A percentile compares a stretch with the other conserved stretches of the same genome.
Conservation (phyloP, 495 filamentous ascomycete species). For the Talaromyces borbonicus region DNA sequence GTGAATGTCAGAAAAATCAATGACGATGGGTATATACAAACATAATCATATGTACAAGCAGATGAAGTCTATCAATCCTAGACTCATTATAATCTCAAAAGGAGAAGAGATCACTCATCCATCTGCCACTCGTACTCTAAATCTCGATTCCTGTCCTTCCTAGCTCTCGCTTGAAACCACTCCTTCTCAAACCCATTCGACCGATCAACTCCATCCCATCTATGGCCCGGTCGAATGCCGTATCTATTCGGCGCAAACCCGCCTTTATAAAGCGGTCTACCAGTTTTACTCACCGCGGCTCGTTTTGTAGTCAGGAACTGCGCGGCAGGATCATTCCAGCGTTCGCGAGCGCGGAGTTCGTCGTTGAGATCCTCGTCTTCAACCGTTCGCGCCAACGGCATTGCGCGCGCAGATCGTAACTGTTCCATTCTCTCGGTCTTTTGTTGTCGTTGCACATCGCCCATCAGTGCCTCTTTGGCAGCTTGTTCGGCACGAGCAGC, state of each 20-base stretch:
- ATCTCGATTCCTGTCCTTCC: conserved; percentile 58
- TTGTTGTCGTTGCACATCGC: conserved; percentile 67
- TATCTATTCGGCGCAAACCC: conserved; percentile 83
- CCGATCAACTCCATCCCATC: conserved; percentile 97
- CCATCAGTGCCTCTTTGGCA: conserved; percentile 56
- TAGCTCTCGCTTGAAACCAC: conserved; percentile 80
- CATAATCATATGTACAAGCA: too few relatives aligned
- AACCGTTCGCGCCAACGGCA: conserved; percentile 66
- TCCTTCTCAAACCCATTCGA: conserved; percentile 91
- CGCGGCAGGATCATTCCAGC: conserved; percentile 94
- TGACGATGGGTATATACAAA: too few relatives aligned
- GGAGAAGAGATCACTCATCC: conserved; percentile 52
- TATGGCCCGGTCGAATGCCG: conserved; percentile 81
- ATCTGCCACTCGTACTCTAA: conserved; percentile 94
- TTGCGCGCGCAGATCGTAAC: conserved; percentile 65
- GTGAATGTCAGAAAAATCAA: too few relatives aligned
- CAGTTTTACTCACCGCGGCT: conserved; percentile 38
- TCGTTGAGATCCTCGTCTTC: conserved; percentile 81
- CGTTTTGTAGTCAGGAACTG: conserved; percentile 57
- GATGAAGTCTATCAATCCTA: too few relatives aligned
- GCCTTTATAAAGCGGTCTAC: conserved; percentile 71
- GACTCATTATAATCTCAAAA: too few relatives aligned
- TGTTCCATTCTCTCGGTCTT: conserved; percentile 48
- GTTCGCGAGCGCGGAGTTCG: conserved; percentile 59
- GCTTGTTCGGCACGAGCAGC: conserved; percentile 52